A percentile compares a stretch with the other conserved stretches of the same genome.
Conservation (phyloP, 139 green algal species). For the Pseudopediastrum boryanum region DNA sequence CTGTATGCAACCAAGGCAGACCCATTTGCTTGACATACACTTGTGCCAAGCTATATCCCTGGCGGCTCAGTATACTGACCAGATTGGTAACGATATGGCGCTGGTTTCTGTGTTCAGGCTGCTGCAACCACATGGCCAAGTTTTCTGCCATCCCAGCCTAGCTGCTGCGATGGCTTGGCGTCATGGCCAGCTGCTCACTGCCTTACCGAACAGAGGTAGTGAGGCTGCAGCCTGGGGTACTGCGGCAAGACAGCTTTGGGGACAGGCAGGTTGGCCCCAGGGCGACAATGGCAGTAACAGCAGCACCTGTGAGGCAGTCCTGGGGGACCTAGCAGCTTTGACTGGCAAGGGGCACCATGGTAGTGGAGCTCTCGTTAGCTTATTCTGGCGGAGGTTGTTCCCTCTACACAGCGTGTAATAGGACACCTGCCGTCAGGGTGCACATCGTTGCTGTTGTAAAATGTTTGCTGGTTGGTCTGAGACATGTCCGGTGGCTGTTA, state of each 20-base stretch:
- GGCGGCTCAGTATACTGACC: too few species aligned
- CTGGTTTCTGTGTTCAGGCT: too few species aligned
- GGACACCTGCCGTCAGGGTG: too few species aligned
- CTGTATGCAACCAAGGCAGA: too few species aligned
- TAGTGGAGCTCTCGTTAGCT: constrained; percentile 29
- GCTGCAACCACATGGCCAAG: too few species aligned
- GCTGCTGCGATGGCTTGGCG: constrained; percentile 70
- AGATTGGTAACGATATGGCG: too few species aligned
- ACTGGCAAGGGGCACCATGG: constrained; percentile 41
- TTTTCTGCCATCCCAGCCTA: constrained; percentile 63
- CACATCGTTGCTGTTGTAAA: too few species aligned
- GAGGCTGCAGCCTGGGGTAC: constrained; percentile 37
- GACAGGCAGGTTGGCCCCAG: constrained; percentile 9
- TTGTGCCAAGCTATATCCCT: too few species aligned
- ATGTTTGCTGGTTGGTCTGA: too few species aligned
- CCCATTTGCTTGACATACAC: too few species aligned
- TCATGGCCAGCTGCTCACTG: constrained; percentile 76
- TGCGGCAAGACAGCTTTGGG: constrained; percentile 35
- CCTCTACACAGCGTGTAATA: neutral
- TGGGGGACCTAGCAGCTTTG: constrained; percentile 43
- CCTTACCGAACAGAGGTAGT: constrained; percentile 63
- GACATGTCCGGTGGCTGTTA: too few species aligned
- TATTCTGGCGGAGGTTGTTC: constrained; percentile 38
- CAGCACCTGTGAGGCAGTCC: constrained; percentile 15
- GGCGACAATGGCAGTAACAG: too few species aligned